phyloP scores from a whole-genome alignment of 306 rosid genomes.

The Cicer arietinum region DNA sequence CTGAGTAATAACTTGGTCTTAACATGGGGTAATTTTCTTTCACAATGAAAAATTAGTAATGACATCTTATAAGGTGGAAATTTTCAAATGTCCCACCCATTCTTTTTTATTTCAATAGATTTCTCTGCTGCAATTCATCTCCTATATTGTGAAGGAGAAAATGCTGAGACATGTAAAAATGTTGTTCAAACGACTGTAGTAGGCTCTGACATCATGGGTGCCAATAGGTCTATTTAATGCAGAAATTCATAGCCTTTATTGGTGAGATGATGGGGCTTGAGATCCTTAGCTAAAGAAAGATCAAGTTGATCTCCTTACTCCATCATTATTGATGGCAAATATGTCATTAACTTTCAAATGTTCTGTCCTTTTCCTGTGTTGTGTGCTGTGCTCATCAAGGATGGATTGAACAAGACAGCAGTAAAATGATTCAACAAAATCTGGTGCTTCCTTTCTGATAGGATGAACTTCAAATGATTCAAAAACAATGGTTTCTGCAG shows the following conservation, averaged over 20 bases:
- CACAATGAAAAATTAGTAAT: slow-evolving; percentile 22
- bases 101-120: background rate
- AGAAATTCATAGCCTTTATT: slow-evolving; percentile 10
- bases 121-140: background rate
- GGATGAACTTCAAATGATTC: slow-evolving; percentile 14
- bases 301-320: slow-evolving; percentile 9
- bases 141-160: slow-evolving; percentile 8
- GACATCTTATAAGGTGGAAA: slow-evolving; percentile 17
- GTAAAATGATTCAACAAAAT: slow-evolving; percentile 26
- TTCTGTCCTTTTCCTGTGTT: slow-evolving; percentile 5
- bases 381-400: slow-evolving; percentile 18
- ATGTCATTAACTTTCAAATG: background rate
- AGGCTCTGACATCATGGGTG: slow-evolving; percentile 14
- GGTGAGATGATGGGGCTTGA: slow-evolving; percentile 17
- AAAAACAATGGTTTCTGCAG: slow-evolving; percentile 16
- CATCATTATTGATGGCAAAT: slow-evolving; percentile 7
- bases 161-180: background rate
- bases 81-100: background rate
- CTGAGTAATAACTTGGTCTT: background rate
- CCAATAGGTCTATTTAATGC: background rate
- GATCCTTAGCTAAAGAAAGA: slow-evolving; percentile 23
- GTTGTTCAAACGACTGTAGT: background rate
- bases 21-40: slow-evolving; percentile 12
- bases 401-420: slow-evolving; percentile 26
- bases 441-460: background rate